These are phyloP conservation scores for Graphilbum sp. DNA, from an alignment of 2,329 filamentous ascomycete species.

Conservation along the genomic window DNA sequence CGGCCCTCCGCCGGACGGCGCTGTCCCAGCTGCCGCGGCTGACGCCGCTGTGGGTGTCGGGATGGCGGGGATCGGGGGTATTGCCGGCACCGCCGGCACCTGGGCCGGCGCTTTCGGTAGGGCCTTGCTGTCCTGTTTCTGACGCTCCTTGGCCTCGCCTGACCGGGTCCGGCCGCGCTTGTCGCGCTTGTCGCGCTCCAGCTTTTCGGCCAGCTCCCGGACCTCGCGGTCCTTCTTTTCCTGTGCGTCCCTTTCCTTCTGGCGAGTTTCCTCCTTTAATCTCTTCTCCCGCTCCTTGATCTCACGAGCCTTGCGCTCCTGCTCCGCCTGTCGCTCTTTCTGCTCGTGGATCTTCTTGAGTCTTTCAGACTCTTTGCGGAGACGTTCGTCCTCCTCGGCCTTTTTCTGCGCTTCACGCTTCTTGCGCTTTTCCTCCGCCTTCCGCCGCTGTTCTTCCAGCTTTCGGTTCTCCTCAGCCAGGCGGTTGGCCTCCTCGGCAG, in stretches of 20 bases:
- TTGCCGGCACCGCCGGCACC: neutral
- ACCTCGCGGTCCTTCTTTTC: conserved; percentile 48
- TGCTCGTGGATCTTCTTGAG: conserved; percentile 67
- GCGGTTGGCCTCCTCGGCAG: conserved; percentile 65
- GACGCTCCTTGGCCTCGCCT: conserved; percentile 14
- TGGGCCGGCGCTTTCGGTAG: conserved; percentile 23
- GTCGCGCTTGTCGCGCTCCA: conserved; percentile 38
- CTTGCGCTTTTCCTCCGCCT: conserved; percentile 77
- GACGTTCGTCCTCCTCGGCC: conserved; percentile 75
- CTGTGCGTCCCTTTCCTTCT: conserved; percentile 57
- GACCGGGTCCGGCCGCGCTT: conserved; percentile 27
- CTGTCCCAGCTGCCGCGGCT: neutral
- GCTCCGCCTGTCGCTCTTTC: conserved; percentile 68
- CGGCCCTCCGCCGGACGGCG: no score
- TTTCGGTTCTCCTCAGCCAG: conserved; percentile 64
- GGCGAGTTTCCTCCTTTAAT: conserved; percentile 65
- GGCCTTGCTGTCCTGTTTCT: conserved; percentile 20
- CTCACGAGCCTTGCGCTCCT: conserved; percentile 69
- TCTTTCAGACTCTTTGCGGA: conserved; percentile 73
- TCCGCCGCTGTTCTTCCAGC: conserved; percentile 62
- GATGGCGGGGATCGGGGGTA: neutral
- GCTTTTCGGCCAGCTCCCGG: conserved; percentile 24
- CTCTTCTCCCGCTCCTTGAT: conserved; percentile 70
- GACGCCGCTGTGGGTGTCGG: conserved; percentile 11
- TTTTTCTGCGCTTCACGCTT: conserved; percentile 85